A percentile compares a stretch with the other conserved stretches of the same genome.
phyloP scores from a whole-genome alignment of 31 red algal species.

The Asparagopsis taxiformis region DNA sequence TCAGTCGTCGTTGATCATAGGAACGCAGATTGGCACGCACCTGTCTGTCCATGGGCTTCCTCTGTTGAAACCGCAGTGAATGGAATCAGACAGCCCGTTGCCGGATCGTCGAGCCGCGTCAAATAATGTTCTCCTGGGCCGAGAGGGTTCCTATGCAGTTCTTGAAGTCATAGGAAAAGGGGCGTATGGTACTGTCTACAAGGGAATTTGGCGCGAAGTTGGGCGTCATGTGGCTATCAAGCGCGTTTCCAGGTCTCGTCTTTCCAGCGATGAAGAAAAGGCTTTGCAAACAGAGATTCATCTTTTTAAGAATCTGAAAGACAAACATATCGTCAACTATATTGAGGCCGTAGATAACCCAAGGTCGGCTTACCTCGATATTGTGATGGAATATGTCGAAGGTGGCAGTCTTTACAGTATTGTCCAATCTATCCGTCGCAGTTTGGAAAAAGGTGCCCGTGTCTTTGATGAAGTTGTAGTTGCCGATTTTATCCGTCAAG shows the following conservation, averaged over 20 bases:
- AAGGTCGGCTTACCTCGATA: constrained; percentile 66
- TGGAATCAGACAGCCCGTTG: constrained; percentile 43
- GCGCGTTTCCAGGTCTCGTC: constrained; percentile 64
- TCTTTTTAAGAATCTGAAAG: constrained; percentile 93
- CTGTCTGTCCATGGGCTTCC: too few relatives aligned
- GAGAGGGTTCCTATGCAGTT: constrained; percentile 72
- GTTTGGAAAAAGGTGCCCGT: constrained; percentile 28
- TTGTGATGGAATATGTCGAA: constrained; percentile 99
- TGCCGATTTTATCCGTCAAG: constrained; percentile 80
- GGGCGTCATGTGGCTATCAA: constrained; percentile 97
- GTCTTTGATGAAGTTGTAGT: constrained; percentile 84
- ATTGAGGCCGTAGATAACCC: constrained; percentile 83
- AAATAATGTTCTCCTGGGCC: constrained; percentile 55
- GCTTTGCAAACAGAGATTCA: constrained; percentile 90
- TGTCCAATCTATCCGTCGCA: constrained; percentile 68
- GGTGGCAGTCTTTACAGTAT: constrained; percentile 84
- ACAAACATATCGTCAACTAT: constrained; percentile 97
- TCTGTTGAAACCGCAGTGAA: constrained; percentile 47
- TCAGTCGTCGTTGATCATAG: too few relatives aligned
- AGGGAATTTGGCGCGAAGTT: constrained; percentile 90
- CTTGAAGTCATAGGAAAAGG: constrained; percentile 94
- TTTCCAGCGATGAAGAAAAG: constrained; percentile 82
- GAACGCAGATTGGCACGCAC: too few relatives aligned
- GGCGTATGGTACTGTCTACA: constrained; percentile 93
- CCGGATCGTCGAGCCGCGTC: too few relatives aligned